phyloP scores from a whole-genome alignment of 257 asterid genomes.

The Forsythia suspensa region DNA sequence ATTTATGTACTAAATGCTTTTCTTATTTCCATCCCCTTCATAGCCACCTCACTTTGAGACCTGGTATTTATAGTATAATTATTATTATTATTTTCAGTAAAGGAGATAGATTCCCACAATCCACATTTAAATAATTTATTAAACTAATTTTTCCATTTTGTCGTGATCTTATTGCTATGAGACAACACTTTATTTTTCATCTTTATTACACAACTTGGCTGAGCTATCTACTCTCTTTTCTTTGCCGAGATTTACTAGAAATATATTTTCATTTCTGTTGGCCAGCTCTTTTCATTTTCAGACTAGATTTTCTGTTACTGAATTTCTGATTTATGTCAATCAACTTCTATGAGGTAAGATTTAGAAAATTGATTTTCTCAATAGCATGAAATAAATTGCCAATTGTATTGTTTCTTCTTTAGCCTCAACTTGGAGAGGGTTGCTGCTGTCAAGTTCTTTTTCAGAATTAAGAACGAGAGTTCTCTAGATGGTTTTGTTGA shows the following conservation, averaged over 20 bases:
- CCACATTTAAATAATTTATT: neutral
- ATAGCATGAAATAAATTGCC: neutral
- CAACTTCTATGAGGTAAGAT: neutral
- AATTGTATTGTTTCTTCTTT: constrained; percentile 30
- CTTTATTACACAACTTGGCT: neutral
- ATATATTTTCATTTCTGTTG: neutral
- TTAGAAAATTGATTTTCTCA: neutral
- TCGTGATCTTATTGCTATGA: neutral
- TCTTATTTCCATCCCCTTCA: neutral
- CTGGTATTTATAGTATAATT: neutral
- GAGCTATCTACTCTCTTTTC: neutral
- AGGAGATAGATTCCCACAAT: neutral
- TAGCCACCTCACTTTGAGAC: neutral
- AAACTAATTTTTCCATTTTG: neutral
- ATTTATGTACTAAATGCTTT: neutral
- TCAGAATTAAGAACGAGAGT: constrained; percentile 48
- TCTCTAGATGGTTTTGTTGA: constrained; percentile 40
- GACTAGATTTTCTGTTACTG: neutral
- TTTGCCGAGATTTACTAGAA: neutral
- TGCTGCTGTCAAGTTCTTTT: constrained; percentile 64
- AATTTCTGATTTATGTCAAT: neutral
- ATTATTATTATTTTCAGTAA: neutral
- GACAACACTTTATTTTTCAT: neutral
- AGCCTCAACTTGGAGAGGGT: constrained; percentile 62
- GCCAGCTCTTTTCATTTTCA: neutral